A percentile compares a stretch with the other conserved stretches of the same genome.
phyloP scores from a whole-genome alignment of 331 rosid species.

The Dryas integrifolia region DNA sequence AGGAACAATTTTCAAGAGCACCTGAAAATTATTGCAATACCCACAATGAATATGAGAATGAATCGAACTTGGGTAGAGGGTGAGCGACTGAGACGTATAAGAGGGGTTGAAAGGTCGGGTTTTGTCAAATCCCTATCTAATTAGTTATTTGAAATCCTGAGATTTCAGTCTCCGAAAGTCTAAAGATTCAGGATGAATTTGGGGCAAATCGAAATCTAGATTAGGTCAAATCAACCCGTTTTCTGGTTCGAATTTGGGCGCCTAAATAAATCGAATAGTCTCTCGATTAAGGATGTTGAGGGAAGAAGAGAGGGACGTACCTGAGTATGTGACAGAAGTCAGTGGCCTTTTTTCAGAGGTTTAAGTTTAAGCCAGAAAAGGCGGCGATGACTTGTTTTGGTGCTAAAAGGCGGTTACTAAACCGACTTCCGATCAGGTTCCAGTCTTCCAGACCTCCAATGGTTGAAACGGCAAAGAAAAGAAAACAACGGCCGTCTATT shows the following conservation, averaged over 20 bases:
- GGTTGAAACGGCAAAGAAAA: background rate
- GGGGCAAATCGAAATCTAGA: background rate
- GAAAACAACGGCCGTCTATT: background rate
- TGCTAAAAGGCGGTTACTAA: background rate
- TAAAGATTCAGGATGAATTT: too few species aligned
- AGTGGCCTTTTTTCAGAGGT: background rate
- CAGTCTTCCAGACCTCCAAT: background rate
- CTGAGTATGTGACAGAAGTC: slow-evolving; percentile 2
- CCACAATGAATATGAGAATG: too few species aligned
- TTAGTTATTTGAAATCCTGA: too few species aligned
- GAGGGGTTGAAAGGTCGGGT: too few species aligned
- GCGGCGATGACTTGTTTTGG: slow-evolving; percentile 1
- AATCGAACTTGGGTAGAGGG: too few species aligned
- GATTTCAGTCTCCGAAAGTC: too few species aligned
- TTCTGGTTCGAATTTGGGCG: background rate
- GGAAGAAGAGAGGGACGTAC: background rate
- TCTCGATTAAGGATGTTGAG: background rate
- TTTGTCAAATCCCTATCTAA: too few species aligned
- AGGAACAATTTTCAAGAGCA: background rate
- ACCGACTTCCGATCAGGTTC: slow-evolving; percentile 6
- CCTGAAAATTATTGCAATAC: too few species aligned
- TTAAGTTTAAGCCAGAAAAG: background rate
- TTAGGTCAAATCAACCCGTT: background rate
- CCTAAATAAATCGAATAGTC: background rate
- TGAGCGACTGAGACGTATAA: too few species aligned